Evolutionary conservation across 1,284 basidiomycete genomes (phyloP), one percentile per base, ranked within the genome.

Genomic region (Cryptococcus amylolentus): DNA sequence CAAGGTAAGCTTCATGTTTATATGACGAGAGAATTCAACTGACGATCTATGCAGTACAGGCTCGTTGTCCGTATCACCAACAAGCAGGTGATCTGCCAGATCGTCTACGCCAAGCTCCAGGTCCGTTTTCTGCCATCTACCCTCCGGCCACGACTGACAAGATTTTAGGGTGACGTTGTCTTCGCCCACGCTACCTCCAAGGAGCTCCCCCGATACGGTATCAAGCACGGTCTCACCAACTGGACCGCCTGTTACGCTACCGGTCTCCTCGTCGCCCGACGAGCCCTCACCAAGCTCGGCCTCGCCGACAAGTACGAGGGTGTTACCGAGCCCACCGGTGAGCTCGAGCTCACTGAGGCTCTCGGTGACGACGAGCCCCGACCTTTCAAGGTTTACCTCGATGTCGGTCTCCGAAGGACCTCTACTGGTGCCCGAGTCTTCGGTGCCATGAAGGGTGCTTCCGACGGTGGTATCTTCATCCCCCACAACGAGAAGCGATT

Each of bases 181-280:
- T 82, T 99, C 65, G 86, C 86, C 61, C 83, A 89, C 57, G 93
- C 93, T 58, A 86, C 83, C 64, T 97, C 96, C 58, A 85, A 84
- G 76, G 96, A 99, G 81, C 88, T 98, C 50, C 90, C 91, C 57
- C 84, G 86, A 75, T 99, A 96, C 78, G 96, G 96, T 66, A 96
- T 98, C 81, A 90, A 91, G 79, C 94, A 98, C 78, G 96, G 96
- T 81, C 83, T 99, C 50, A 94, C 94, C 65, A 98, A 98, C 84
- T 98, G 96, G 96, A 84, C 93, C 66, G 94, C 95, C 64, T 94
- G 94, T 54, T 99, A 98, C 80, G 96, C 96, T 54, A 98, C 96
- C 71, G 96, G 96, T 78, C 87, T 99, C 55, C 87, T 99, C 50
- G 85, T 84, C 70, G 95, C 96, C 60, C 93, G 96, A 68, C 92